These are phyloP conservation scores for Erysimum cheiri DNA, from an alignment of 441 rosid species.

Conservation along the genomic window DNA sequence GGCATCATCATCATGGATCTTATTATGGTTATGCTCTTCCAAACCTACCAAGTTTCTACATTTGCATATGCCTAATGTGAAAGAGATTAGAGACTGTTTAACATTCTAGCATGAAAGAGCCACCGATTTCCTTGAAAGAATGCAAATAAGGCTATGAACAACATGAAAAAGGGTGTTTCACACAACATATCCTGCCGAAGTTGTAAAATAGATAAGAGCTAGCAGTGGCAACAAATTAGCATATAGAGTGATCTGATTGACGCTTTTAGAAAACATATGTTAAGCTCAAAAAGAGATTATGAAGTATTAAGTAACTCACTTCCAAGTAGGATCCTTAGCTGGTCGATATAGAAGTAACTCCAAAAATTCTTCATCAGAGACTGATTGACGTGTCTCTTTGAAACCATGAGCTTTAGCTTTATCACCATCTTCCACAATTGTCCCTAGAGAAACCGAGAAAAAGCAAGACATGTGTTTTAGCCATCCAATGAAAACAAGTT, in stretches of 20 bases:
- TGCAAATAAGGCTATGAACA: slow-evolving; percentile 8
- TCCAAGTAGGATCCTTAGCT: slow-evolving; percentile 58
- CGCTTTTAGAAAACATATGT: slow-evolving; percentile 6
- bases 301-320: slow-evolving; percentile 49
- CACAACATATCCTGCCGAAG: neutral
- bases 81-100: neutral
- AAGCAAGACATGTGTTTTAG: slow-evolving; percentile 13
- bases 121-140: neutral
- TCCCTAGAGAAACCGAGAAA: slow-evolving; percentile 43
- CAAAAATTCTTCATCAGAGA: slow-evolving; percentile 28
- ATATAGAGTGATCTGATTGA: slow-evolving; percentile 13
- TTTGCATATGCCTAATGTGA: neutral
- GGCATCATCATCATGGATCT: slow-evolving; percentile 13
- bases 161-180: neutral
- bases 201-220: neutral
- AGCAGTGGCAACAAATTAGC: slow-evolving; percentile 2
- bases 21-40: slow-evolving; percentile 8
- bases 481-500: slow-evolving; percentile 11
- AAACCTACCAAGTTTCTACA: slow-evolving; percentile 4
- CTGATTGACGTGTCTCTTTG: slow-evolving; percentile 31
- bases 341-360: slow-evolving; percentile 46
- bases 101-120: slow-evolving; percentile 8
- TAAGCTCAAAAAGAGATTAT: neutral
- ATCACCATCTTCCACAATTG: slow-evolving; percentile 26
- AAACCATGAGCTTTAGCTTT: slow-evolving; percentile 36